phyloP scores from a whole-genome alignment of 345 rosid species.

The Microcos paniculata region DNA sequence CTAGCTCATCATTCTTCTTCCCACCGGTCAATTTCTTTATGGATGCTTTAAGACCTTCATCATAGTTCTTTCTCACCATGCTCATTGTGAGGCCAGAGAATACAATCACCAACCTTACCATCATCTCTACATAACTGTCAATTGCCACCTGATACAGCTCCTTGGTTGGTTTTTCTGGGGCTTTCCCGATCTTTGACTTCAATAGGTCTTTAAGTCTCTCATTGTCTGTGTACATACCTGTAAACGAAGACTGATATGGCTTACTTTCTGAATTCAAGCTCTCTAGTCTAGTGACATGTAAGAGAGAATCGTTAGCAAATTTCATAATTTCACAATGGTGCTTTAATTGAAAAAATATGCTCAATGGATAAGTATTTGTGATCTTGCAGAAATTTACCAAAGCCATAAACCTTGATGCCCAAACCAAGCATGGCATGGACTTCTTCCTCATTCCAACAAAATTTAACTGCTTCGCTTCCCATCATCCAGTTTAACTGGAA shows the following conservation, averaged over 20 bases:
- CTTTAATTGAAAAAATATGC: too few relatives aligned
- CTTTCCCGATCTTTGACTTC: slow-evolving; percentile 33
- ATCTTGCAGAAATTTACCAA: slow-evolving; percentile 26
- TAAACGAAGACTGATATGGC: slow-evolving; percentile 7
- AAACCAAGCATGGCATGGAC: slow-evolving; percentile 49
- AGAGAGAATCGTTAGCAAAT: too few relatives aligned
- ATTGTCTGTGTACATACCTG: slow-evolving; percentile 43
- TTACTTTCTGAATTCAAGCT: too few relatives aligned
- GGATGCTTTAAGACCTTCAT: slow-evolving; percentile 44
- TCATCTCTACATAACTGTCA: slow-evolving; percentile 41
- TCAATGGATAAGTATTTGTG: not conserved
- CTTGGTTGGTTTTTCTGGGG: slow-evolving; percentile 37
- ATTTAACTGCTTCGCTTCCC: slow-evolving; percentile 44
- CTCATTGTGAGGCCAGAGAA: slow-evolving; percentile 42
- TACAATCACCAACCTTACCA: slow-evolving; percentile 42
- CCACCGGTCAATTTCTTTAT: slow-evolving; percentile 42
- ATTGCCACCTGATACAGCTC: slow-evolving; percentile 42
- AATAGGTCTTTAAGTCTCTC: slow-evolving; percentile 41
- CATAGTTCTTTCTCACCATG: slow-evolving; percentile 42
- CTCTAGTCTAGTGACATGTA: too few relatives aligned
- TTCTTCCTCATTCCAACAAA: slow-evolving; percentile 44
- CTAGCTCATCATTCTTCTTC: slow-evolving; percentile 41
- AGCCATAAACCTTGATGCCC: slow-evolving; percentile 39
- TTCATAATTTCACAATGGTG: too few relatives aligned
- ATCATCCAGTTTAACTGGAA: slow-evolving; percentile 46